Evolutionary conservation across 1,139 yeast genomes (phyloP).

Genomic region (Chernovozyma aurita): DNA sequence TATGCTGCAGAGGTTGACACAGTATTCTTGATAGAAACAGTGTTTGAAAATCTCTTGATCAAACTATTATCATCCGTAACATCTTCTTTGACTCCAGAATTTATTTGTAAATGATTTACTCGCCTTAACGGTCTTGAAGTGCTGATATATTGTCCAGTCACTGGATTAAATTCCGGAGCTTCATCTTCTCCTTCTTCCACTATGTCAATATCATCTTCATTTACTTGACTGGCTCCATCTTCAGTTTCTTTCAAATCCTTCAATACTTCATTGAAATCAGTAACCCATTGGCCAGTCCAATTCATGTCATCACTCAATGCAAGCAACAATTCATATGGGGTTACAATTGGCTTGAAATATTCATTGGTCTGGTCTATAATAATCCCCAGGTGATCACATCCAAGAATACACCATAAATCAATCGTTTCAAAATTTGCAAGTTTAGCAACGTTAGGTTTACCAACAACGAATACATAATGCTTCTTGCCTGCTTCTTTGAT

Average conservation of each 20-base stretch:
- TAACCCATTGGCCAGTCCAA: slow-evolving; percentile 94
- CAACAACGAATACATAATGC: slow-evolving; percentile 90
- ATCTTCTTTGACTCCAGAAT: slow-evolving; percentile 25
- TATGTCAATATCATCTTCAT: slow-evolving; percentile 13
- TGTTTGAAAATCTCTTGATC: slow-evolving; percentile 51
- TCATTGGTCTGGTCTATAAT: slow-evolving; percentile 73
- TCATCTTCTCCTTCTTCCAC: slow-evolving; percentile 32
- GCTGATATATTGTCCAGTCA: slow-evolving; percentile 70
- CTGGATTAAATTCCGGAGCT: slow-evolving; percentile 84
- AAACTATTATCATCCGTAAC: slow-evolving; percentile 29
- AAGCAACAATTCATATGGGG: slow-evolving; percentile 85
- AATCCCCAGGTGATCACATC: slow-evolving; percentile 93
- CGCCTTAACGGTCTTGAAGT: slow-evolving; percentile 73
- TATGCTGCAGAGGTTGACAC: slow-evolving; percentile 85
- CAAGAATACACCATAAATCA: slow-evolving; percentile 90
- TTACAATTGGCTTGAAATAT: slow-evolving; percentile 84
- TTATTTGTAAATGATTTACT: slow-evolving; percentile 59
- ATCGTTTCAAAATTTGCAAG: slow-evolving; percentile 90
- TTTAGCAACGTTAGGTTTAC: slow-evolving; percentile 97
- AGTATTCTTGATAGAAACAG: slow-evolving; percentile 67
- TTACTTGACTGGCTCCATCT: slow-evolving; percentile 19
- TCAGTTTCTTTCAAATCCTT: slow-evolving; percentile 23
- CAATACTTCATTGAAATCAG: slow-evolving; percentile 62
- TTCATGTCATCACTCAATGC: slow-evolving; percentile 71
- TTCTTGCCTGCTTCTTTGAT: slow-evolving; percentile 80